Conservation (phyloP, 306 rosid species). For the Ammopiptanthus mongolicus region DNA sequence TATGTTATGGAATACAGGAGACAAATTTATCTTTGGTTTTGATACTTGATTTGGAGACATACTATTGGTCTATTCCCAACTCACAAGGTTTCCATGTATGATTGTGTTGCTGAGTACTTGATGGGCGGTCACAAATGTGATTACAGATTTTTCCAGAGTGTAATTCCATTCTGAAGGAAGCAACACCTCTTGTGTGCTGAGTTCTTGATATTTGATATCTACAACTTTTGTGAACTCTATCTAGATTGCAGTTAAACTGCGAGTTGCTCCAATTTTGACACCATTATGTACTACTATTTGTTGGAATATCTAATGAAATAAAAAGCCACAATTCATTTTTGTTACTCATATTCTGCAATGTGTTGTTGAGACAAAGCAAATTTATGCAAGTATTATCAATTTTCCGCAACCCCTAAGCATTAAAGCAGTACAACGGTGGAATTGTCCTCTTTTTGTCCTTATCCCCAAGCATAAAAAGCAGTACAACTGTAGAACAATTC, state of each 20-base stretch:
- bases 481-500: too few relatives aligned
- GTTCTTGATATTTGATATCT: not conserved
- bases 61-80: not conserved
- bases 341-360: not conserved
- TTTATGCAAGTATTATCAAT: too few relatives aligned
- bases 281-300: not conserved
- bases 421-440: too few relatives aligned
- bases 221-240: not conserved
- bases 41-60: not conserved
- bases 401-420: too few relatives aligned
- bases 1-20: not conserved
- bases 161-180: not conserved
- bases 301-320: not conserved
- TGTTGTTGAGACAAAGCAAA: not conserved
- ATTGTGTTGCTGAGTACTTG: conserved; percentile 16
- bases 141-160: not conserved
- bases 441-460: too few relatives aligned
- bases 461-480: too few relatives aligned
- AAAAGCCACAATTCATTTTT: not conserved
- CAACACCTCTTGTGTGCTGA: conserved; percentile 38
- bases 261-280: conserved; percentile 11
- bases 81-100: not conserved
- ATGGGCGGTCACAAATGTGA: not conserved
- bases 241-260: not conserved
- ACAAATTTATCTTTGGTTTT: not conserved